Conservation (phyloP, 2,329 filamentous ascomycete genomes). For the Cadophora malorum region DNA sequence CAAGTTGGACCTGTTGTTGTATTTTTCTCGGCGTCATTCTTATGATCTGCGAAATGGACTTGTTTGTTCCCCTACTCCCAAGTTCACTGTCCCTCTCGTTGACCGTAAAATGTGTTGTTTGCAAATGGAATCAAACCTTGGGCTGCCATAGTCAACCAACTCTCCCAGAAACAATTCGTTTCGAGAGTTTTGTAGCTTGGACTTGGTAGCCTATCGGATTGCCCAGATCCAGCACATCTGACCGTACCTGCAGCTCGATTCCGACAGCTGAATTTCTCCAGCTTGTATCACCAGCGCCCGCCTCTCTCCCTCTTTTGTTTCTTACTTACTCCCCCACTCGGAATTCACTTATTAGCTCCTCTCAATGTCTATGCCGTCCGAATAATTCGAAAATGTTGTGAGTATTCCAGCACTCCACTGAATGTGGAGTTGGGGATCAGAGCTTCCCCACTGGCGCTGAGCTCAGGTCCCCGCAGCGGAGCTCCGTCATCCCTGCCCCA, state of each 20-base stretch:
- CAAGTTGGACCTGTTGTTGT: background rate
- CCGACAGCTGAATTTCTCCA: slow-evolving; percentile 9
- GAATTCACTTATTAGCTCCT: background rate
- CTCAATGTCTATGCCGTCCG: background rate
- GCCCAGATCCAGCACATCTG: slow-evolving; percentile 15
- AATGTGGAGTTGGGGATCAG: background rate
- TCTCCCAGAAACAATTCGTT: background rate
- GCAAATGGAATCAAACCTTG: background rate
- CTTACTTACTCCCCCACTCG: background rate
- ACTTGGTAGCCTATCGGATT: background rate
- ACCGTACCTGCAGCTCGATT: slow-evolving; percentile 14
- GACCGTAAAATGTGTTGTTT: background rate
- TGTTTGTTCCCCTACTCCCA: too few species aligned
- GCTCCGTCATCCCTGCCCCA: slow-evolving; percentile 19
- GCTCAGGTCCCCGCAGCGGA: slow-evolving; percentile 23
- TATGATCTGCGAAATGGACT: too few species aligned
- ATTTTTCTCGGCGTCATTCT: background rate
- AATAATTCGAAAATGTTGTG: slow-evolving; percentile 18
- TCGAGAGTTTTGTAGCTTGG: background rate
- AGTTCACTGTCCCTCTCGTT: background rate
- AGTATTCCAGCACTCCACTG: background rate
- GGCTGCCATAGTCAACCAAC: background rate
- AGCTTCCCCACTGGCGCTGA: background rate
- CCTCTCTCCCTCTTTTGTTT: background rate
- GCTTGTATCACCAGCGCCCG: background rate